A percentile compares a stretch with the other conserved stretches of the same genome.
phyloP scores from a whole-genome alignment of 805 yeast species.

The Saccharomyces kudriavzevii region DNA sequence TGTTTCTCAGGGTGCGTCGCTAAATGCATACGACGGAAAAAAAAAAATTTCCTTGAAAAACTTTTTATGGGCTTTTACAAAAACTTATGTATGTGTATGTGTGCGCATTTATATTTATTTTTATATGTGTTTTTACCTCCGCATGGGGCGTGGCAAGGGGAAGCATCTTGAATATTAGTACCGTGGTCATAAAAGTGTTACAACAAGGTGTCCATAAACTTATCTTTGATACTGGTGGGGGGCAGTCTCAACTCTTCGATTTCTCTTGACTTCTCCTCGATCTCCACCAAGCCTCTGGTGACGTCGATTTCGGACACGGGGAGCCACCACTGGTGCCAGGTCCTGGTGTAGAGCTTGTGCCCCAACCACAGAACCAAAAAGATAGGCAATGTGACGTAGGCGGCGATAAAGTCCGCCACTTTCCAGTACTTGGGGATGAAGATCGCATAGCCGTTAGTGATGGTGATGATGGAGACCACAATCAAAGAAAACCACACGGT shows the following conservation, averaged over 20 bases:
- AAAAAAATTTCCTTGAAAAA: neutral
- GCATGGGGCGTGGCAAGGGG: neutral
- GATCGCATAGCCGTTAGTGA: conserved; percentile 69
- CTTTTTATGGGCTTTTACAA: neutral
- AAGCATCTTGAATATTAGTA: neutral
- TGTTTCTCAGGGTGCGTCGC: neutral
- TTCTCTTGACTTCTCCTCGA: conserved; percentile 44
- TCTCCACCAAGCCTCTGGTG: conserved; percentile 49
- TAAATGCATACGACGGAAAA: neutral
- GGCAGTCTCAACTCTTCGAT: conserved; percentile 17
- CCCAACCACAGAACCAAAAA: conserved; percentile 45
- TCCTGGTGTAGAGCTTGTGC: conserved; percentile 44
- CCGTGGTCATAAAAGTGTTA: conserved; percentile 1
- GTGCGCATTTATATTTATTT: neutral
- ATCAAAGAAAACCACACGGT: conserved; percentile 48
- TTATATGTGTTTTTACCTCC: neutral
- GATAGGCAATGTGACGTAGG: conserved; percentile 50
- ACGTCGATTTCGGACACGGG: conserved; percentile 56
- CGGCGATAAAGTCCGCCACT: conserved; percentile 56
- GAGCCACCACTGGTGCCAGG: conserved; percentile 36
- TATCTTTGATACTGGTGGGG: conserved; percentile 16
- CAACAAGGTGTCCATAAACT: conserved; percentile 17
- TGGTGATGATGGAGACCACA: conserved; percentile 42
- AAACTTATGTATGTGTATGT: neutral
- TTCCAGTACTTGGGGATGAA: conserved; percentile 45